Evolutionary conservation across 768 basidiomycete species (phyloP), one percentile per base, ranked within the genome.

Genomic region (Gloeophyllum trabeum): DNA sequence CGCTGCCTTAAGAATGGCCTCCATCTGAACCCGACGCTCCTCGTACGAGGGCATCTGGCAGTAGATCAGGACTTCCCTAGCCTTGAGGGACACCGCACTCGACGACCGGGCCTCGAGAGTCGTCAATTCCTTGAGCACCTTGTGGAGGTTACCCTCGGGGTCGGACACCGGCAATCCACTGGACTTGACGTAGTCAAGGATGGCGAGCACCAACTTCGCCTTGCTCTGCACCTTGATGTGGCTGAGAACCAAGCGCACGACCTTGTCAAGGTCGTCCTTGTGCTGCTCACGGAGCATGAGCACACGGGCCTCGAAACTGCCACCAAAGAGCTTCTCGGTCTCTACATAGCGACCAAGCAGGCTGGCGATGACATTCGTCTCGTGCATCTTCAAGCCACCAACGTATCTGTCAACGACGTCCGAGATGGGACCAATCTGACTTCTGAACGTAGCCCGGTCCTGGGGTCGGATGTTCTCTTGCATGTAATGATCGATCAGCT

Each of bases 1-100:
- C 0, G 96, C 86, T 21, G 81, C 74, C 62, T 85, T 90, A 38
- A 99, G 73, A 41, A 99, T 83, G 21, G 80, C 70, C 65, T 96
- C 93, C 87, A 99, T 94, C 61, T 99, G 96, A 21, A 77, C 67
- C 32, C 81, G 69, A 44, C 96, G 84, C 60, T 98, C 96, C 54
- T 97, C 92, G 56, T 89, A 94, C 12, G 92, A 94, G 4, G 96
- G 96, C 76, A 99, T 85, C 59, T 94, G 90, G 37, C 88, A 89
- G 24, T 90, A 73, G 54, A 99, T 98, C 37, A 98, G 73, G 5
- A 96, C 96, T 66, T 99, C 96, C 36, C 96, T 86, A 32, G 96
- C 96, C 62, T 94, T 97, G 48, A 99, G 64, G 2, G 93, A 75
- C 25, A 98, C 93, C 43, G 81, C 70, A 23, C 79, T 87, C n/a